Evolutionary conservation across 148 eudicot genomes (phyloP), one percentile per base, ranked within the genome.

Genomic region (Agrostemma githago): DNA sequence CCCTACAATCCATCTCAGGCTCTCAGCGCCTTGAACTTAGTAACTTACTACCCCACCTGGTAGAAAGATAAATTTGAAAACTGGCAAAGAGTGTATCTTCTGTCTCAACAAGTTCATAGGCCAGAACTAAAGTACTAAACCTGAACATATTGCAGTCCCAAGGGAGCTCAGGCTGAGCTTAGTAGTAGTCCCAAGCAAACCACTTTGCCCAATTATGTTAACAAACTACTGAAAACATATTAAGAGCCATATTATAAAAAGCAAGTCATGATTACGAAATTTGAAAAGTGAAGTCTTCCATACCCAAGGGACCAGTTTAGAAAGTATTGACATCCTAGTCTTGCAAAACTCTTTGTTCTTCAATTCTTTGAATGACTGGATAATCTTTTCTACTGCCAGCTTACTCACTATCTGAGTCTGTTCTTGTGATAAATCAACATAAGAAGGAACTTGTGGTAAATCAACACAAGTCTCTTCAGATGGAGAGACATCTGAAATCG

Each of bases 301-400:
- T 83, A 91, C 99, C 97, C 93, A 94, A 77, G 92, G 89, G 78
- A 89, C 91, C 88, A 95, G 79, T 62, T 96, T 90, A 79, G 97
- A 88, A 74, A 92, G 82, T 79, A 95, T 75, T 73, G 89, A 84
- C 85, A 89, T 88, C 77, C 90, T 87, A 71, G 86, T 89, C 72
- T 80, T 78, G 79, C 75, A 86, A 59, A 71, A 79, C n/a, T 90
- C 90, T 63, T 75, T 70, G 71, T 78, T 84, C 63, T 78, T 74
- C 65, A 83, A 66, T 68, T 85, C 78, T 77, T 86, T 87, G 81
- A 79, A 83, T 16, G 86, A 85, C 62, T 83, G 83, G 72, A 95
- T 78, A 70, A 95, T 85, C 53, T 85, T 81, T 77, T 89, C 88
- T 39, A 89, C 74, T 34, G 96, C 89, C 82, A 79, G 61, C 79